These are phyloP conservation scores for Fusarium sp. DNA, from an alignment of 2,329 filamentous ascomycete species.

Conservation along the genomic window DNA sequence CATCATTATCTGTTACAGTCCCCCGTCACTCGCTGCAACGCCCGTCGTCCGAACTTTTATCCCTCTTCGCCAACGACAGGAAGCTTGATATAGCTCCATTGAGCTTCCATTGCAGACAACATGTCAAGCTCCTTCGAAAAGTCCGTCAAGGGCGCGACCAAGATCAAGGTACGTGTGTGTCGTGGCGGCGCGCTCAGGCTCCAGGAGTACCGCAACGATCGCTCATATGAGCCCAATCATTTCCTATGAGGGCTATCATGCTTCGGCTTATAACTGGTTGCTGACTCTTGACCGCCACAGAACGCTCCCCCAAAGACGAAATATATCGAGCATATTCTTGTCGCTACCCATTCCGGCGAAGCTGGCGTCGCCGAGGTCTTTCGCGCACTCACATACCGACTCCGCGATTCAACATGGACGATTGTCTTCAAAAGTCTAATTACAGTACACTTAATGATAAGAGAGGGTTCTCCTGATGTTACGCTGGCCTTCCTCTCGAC, in stretches of 20 bases:
- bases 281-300: constrained; percentile 57
- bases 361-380: constrained; percentile 96
- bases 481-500: constrained; percentile 87
- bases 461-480: constrained; percentile 90
- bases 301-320: constrained; percentile 97
- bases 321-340: constrained; percentile 97
- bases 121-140: constrained; percentile 97
- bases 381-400: constrained; percentile 85
- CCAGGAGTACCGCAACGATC: not conserved
- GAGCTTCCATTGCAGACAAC: constrained; percentile 41
- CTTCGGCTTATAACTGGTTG: not conserved
- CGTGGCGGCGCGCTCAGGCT: constrained; percentile 3
- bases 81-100: constrained; percentile 23
- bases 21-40: constrained; percentile 37
- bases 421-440: constrained; percentile 98
- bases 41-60: constrained; percentile 30
- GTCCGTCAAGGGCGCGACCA: constrained; percentile 98
- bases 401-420: constrained; percentile 99
- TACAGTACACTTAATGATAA: constrained; percentile 96
- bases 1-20: constrained; percentile 37
- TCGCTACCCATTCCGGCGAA: constrained; percentile 95
- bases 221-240: constrained; percentile 2
- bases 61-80: constrained; percentile 15
- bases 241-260: not conserved
- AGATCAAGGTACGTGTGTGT: constrained; percentile 80